A percentile compares a stretch with the other conserved stretches of the same genome.
Conservation (phyloP, 2,329 filamentous ascomycete species). For the Fonsecaea nubica region DNA sequence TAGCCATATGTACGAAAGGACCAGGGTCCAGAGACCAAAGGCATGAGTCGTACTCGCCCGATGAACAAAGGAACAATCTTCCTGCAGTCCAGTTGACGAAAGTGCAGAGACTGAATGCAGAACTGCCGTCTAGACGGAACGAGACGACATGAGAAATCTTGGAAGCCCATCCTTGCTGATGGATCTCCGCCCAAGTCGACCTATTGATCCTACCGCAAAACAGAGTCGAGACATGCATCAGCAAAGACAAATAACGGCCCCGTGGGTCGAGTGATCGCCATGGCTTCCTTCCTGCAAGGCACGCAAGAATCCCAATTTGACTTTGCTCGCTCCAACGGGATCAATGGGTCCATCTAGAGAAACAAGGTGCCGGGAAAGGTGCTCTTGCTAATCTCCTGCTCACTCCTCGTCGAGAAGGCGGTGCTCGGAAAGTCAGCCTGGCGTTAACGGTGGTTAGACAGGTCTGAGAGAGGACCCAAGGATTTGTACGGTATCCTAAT, state of each 20-base stretch:
- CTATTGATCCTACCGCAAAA: background rate
- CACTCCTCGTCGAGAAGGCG: background rate
- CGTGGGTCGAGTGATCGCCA: background rate
- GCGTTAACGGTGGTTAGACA: background rate
- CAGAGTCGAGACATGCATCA: background rate
- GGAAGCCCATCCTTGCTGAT: background rate
- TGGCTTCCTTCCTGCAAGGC: background rate
- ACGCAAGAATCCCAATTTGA: background rate
- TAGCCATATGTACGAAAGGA: too few species aligned
- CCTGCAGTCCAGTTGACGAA: background rate
- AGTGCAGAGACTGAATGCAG: background rate
- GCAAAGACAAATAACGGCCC: background rate
- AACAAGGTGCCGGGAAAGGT: background rate
- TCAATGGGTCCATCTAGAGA: background rate
- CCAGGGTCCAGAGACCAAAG: background rate
- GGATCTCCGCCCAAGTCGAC: background rate
- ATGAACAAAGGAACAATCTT: background rate
- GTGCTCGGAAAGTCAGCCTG: constrained; percentile 17
- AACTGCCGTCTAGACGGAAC: background rate
- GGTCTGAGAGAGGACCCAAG: background rate
- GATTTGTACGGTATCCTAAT: background rate
- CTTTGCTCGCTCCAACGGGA: background rate
- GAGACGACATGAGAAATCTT: background rate
- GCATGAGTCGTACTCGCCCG: background rate
- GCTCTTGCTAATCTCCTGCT: background rate